Evolutionary conservation across 2,329 filamentous ascomycete genomes (phyloP).

Genomic region (Monosporascus sp.): DNA sequence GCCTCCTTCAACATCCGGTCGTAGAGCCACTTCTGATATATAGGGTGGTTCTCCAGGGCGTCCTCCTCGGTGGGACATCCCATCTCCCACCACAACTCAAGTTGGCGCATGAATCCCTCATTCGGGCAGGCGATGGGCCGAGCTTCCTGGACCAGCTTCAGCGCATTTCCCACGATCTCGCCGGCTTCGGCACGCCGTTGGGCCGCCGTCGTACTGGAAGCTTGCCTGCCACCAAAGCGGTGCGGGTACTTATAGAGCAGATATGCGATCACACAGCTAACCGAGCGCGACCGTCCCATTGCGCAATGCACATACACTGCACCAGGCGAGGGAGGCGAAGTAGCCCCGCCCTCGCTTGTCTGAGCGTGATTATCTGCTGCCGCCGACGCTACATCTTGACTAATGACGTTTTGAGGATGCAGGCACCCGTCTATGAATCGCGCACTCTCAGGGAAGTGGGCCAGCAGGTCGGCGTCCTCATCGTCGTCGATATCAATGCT

Average conservation of each 20-base stretch:
- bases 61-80: conserved; percentile 61
- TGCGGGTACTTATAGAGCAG: conserved; percentile 64
- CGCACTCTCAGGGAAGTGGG: conserved; percentile 73
- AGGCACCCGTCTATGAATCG: conserved; percentile 79
- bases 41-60: conserved; percentile 58
- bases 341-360: conserved; percentile 1
- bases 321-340: conserved; percentile 19
- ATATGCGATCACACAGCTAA: conserved; percentile 78
- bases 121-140: conserved; percentile 85
- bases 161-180: conserved; percentile 53
- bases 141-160: conserved; percentile 63
- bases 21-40: conserved; percentile 71
- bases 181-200: conserved; percentile 35
- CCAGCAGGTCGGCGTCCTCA: conserved; percentile 79
- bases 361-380: conserved; percentile 49
- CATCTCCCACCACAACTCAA: conserved; percentile 85
- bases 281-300: conserved; percentile 93
- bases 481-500: conserved; percentile 85
- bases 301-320: conserved; percentile 67
- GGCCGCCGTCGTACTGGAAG: conserved; percentile 34
- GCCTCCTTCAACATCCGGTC: conserved; percentile 49
- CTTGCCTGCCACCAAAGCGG: conserved; percentile 41
- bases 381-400: conserved; percentile 31
- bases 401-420: conserved; percentile 14
- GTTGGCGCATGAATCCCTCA: conserved; percentile 82